These are phyloP conservation scores for Pelargonium australe DNA, from an alignment of 441 rosid genomes.

Conservation along the genomic window DNA sequence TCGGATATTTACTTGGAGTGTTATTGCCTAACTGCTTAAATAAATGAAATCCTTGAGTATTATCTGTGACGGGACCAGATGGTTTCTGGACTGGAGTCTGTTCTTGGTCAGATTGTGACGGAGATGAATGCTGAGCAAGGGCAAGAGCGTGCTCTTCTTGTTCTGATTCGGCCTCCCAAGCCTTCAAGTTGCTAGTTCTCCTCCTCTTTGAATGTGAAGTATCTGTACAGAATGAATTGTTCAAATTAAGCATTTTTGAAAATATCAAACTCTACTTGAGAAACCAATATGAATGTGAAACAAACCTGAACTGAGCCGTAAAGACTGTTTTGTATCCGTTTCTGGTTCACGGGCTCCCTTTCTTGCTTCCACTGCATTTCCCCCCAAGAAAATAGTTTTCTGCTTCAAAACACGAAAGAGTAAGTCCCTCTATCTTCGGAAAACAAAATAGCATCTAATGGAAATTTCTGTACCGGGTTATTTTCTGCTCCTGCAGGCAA, in stretches of 20 bases:
- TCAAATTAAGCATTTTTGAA: background rate
- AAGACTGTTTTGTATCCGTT: slow-evolving; percentile 27
- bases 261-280: background rate
- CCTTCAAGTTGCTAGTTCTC: slow-evolving; percentile 25
- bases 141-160: slow-evolving; percentile 69
- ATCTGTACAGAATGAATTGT: slow-evolving; percentile 26
- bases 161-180: slow-evolving; percentile 46
- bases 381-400: slow-evolving; percentile 22
- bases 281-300: background rate
- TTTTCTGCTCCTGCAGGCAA: slow-evolving; percentile 24
- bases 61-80: slow-evolving; percentile 20
- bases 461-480: slow-evolving; percentile 27
- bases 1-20: slow-evolving; percentile 24
- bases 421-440: background rate
- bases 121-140: slow-evolving; percentile 60
- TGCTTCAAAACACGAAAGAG: slow-evolving; percentile 22
- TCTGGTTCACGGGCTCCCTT: slow-evolving; percentile 24
- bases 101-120: slow-evolving; percentile 70
- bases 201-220: slow-evolving; percentile 38
- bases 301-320: slow-evolving; percentile 35
- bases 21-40: slow-evolving; percentile 32
- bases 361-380: slow-evolving; percentile 11
- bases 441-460: background rate
- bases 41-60: slow-evolving; percentile 32
- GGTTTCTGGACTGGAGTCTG: slow-evolving; percentile 35